A percentile compares a stretch with the other conserved stretches of the same genome.
Evolutionary conservation across 2,329 filamentous ascomycete genomes (phyloP).

Genomic region (Colletotrichum sojae): DNA sequence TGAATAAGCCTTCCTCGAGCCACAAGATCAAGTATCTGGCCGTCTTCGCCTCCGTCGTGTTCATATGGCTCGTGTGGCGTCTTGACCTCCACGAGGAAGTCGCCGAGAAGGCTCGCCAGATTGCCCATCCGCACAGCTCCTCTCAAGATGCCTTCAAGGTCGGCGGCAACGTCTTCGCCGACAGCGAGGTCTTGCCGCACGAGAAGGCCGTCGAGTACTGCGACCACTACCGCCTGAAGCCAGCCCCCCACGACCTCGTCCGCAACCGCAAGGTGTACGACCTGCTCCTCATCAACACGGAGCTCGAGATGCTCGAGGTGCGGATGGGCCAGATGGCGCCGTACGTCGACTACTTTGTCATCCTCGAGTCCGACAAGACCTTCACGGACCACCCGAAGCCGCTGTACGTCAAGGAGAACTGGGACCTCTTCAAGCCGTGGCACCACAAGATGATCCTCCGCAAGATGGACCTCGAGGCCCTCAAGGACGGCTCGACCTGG

Average conservation of each 20-base stretch:
- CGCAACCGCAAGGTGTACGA: conserved; percentile 69
- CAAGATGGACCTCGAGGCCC: conserved; percentile 43
- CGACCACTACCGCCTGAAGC: conserved; percentile 55
- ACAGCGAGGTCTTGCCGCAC: conserved; percentile 24
- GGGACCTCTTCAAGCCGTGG: conserved; percentile 66
- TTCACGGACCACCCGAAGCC: conserved; percentile 72
- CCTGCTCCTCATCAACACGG: conserved; percentile 73
- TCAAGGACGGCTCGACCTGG: conserved; percentile 53
- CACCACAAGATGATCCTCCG: conserved; percentile 73
- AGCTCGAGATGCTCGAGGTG: conserved; percentile 77
- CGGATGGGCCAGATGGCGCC: conserved; percentile 70
- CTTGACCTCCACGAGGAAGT: conserved; percentile 23
- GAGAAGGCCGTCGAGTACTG: conserved; percentile 47
- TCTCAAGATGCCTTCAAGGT: conserved; percentile 5
- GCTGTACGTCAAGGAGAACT: conserved; percentile 66
- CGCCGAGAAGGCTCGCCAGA: conserved; percentile 23
- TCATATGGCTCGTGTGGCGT: conserved; percentile 36
- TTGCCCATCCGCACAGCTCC: not conserved
- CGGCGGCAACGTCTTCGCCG: conserved; percentile 1
- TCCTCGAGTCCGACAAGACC: conserved; percentile 71
- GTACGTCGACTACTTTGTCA: conserved; percentile 75
- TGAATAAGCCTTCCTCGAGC: conserved; percentile 14
- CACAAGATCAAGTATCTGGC: conserved; percentile 35
- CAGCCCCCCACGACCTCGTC: conserved; percentile 46
- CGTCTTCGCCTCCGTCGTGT: conserved; percentile 22